Evolutionary conservation across 129 eudicot genomes (phyloP).

Genomic region (Kitagawia praeruptora): DNA sequence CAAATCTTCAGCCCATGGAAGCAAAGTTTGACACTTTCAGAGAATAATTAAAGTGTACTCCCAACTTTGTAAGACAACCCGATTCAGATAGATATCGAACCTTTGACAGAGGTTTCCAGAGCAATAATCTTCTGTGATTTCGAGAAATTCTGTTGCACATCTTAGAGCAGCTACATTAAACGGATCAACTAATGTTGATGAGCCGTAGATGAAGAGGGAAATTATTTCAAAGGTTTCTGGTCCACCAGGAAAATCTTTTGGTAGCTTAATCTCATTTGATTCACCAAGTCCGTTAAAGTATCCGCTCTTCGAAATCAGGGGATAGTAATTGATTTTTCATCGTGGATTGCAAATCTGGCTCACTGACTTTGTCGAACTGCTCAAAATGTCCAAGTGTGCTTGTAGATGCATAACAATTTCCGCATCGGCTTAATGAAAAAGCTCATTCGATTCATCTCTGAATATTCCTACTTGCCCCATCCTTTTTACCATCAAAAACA

Average conservation of each 20-base stretch:
- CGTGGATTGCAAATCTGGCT: too few relatives aligned
- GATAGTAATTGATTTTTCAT: too few relatives aligned
- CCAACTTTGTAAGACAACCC: conserved; percentile 89
- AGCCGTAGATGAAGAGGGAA: conserved; percentile 78
- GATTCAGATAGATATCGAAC: conserved; percentile 80
- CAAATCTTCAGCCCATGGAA: conserved; percentile 85
- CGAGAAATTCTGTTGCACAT: conserved; percentile 80
- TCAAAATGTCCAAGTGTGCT: too few relatives aligned
- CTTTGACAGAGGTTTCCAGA: conserved; percentile 75
- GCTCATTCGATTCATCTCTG: too few relatives aligned
- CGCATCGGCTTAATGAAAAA: too few relatives aligned
- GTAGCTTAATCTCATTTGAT: conserved; percentile 58
- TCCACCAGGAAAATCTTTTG: conserved; percentile 78
- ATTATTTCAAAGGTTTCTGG: conserved; percentile 77
- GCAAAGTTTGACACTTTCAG: conserved; percentile 51
- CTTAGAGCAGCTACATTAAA: conserved; percentile 70
- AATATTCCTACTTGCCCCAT: too few relatives aligned
- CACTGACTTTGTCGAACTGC: too few relatives aligned
- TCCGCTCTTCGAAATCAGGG: conserved; percentile 64
- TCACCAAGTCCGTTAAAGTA: conserved; percentile 55
- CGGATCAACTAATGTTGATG: conserved; percentile 73
- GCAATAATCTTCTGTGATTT: conserved; percentile 55
- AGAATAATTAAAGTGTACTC: conserved; percentile 79
- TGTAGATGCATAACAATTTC: too few relatives aligned
- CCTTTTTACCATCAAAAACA: too few relatives aligned